Percentiles rank a stretch among this genome's conserved stretches.
phyloP scores from a whole-genome alignment of 2,329 filamentous ascomycete genomes.

The Pseudogymnoascus sp. region DNA sequence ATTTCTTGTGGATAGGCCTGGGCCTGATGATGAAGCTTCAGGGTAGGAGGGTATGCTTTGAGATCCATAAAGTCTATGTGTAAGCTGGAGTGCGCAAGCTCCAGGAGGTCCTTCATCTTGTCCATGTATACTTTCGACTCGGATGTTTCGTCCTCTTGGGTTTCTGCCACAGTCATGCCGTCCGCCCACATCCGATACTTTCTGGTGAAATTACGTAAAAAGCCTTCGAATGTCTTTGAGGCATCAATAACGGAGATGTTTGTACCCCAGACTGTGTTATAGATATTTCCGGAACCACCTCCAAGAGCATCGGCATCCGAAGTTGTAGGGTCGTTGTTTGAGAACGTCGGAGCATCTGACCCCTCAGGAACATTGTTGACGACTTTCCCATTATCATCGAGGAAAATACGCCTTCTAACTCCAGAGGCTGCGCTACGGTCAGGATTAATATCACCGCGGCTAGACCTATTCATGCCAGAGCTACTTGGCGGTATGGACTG shows the following conservation, averaged over 20 bases:
- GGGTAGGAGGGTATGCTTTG: slow-evolving; percentile 83
- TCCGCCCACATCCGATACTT: slow-evolving; percentile 93
- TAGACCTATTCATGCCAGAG: slow-evolving; percentile 46
- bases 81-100: slow-evolving; percentile 72
- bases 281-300: slow-evolving; percentile 65
- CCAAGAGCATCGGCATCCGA: slow-evolving; percentile 86
- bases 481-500: slow-evolving; percentile 42
- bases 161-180: slow-evolving; percentile 70
- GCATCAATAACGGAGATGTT: slow-evolving; percentile 91
- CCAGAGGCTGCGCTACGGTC: slow-evolving; percentile 55
- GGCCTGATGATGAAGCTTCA: slow-evolving; percentile 91
- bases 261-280: slow-evolving; percentile 72
- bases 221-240: slow-evolving; percentile 80
- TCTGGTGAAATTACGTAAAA: slow-evolving; percentile 80
- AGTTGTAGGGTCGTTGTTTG: slow-evolving; percentile 66
- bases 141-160: slow-evolving; percentile 58
- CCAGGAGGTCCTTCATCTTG: slow-evolving; percentile 82
- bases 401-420: slow-evolving; percentile 45
- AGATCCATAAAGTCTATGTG: slow-evolving; percentile 86
- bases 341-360: slow-evolving; percentile 53
- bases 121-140: slow-evolving; percentile 76
- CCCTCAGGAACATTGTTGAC: slow-evolving; percentile 44
- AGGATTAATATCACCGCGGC: slow-evolving; percentile 81
- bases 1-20: slow-evolving; percentile 95
- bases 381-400: slow-evolving; percentile 47